A percentile compares a stretch with the other conserved stretches of the same genome.
Conservation (phyloP, 805 yeast genomes). For the Kuraishia borneana region DNA sequence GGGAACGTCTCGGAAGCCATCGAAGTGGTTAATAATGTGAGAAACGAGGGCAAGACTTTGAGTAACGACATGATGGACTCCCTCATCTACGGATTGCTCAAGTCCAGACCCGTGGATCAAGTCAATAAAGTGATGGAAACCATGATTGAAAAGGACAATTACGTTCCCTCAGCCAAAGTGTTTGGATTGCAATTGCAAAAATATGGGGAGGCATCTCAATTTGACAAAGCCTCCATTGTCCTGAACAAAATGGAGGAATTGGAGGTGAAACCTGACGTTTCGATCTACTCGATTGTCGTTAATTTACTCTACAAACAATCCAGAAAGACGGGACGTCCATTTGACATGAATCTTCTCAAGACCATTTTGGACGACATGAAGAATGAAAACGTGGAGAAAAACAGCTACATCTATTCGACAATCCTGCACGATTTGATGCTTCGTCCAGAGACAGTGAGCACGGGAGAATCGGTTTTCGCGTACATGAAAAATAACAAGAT, state of each 20-base stretch:
- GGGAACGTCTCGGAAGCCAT: slow-evolving; percentile 30
- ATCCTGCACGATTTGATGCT: slow-evolving; percentile 43
- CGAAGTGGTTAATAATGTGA: slow-evolving; percentile 21
- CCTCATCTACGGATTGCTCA: slow-evolving; percentile 31
- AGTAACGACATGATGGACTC: slow-evolving; percentile 30
- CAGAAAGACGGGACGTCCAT: slow-evolving; percentile 27
- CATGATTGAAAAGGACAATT: slow-evolving; percentile 22
- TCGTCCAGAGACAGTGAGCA: slow-evolving; percentile 30
- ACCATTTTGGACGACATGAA: slow-evolving; percentile 25
- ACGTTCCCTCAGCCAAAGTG: slow-evolving; percentile 32
- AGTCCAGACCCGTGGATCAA: slow-evolving; percentile 25
- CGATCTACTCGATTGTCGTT: slow-evolving; percentile 50
- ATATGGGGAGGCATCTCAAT: slow-evolving; percentile 27
- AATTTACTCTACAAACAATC: slow-evolving; percentile 42
- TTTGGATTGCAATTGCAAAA: slow-evolving; percentile 40
- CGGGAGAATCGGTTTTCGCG: slow-evolving; percentile 41
- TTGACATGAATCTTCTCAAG: slow-evolving; percentile 19
- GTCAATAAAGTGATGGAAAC: slow-evolving; percentile 21
- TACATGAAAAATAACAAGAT: slow-evolving; percentile 22
- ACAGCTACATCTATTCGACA: slow-evolving; percentile 35
- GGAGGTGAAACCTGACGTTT: slow-evolving; percentile 41
- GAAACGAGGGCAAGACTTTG: slow-evolving; percentile 18
- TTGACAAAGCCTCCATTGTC: slow-evolving; percentile 34
- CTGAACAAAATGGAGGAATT: slow-evolving; percentile 30
- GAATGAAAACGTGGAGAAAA: slow-evolving; percentile 22